A percentile compares a stretch with the other conserved stretches of the same genome.
These are phyloP conservation scores for Hibiscus syriacus DNA, from an alignment of 345 rosid species.

Conservation along the genomic window DNA sequence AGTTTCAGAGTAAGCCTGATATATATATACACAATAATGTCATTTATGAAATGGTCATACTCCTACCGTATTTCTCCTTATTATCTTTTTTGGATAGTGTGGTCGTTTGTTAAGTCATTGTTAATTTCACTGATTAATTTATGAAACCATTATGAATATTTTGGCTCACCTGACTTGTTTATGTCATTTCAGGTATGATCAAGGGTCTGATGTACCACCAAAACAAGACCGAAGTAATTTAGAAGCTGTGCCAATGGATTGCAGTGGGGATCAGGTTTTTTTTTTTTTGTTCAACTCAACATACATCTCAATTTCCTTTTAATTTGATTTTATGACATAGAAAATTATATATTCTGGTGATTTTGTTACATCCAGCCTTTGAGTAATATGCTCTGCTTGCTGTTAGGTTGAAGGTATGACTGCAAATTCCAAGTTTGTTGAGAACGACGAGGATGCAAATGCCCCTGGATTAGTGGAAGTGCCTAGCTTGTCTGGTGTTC, in stretches of 20 bases:
- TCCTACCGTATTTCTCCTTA: no score
- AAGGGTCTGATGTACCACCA: constrained; percentile 29
- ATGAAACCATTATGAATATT: background rate
- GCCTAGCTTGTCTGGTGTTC: constrained; percentile 54
- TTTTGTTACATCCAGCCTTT: background rate
- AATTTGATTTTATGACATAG: background rate
- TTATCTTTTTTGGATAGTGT: no score
- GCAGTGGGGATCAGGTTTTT: constrained; percentile 51
- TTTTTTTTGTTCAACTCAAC: background rate
- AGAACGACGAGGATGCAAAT: constrained; percentile 79
- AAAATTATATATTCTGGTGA: background rate
- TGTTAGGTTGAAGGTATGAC: constrained; percentile 41
- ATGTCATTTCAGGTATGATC: constrained; percentile 40
- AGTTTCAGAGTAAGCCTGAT: no score
- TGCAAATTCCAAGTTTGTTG: constrained; percentile 40
- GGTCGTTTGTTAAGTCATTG: background rate
- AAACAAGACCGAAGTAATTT: constrained; percentile 25
- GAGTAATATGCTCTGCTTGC: constrained; percentile 4
- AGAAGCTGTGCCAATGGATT: constrained; percentile 34
- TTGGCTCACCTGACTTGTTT: background rate
- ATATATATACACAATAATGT: no score
- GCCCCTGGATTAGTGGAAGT: constrained; percentile 83
- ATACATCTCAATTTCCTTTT: background rate
- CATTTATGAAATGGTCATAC: no score
- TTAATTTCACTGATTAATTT: background rate